Evolutionary conservation across 176 grass and related monocot species (phyloP).

Genomic region (Oryza glumipatula): DNA sequence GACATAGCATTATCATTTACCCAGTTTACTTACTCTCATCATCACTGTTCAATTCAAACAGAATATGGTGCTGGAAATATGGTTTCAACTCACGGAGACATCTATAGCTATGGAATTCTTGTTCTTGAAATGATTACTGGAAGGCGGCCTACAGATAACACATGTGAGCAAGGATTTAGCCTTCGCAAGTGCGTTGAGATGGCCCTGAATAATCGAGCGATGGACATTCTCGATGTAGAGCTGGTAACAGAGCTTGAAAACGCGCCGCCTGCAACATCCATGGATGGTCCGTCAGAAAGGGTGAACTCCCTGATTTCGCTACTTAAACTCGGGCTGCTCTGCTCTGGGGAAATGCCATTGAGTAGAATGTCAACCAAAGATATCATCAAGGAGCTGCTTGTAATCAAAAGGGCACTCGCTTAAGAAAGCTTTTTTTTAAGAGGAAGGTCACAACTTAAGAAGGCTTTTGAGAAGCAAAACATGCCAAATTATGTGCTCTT

Average conservation of each 20-base stretch:
- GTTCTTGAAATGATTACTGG: constrained; percentile 43
- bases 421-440: no score
- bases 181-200: constrained; percentile 17
- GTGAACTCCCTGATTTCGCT: background rate
- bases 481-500: background rate
- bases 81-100: constrained; percentile 42
- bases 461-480: background rate
- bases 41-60: background rate
- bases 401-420: background rate
- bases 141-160: constrained; percentile 33
- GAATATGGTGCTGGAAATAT: constrained; percentile 38
- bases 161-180: constrained; percentile 18
- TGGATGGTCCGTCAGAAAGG: background rate
- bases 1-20: no score
- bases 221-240: background rate
- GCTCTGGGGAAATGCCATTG: constrained; percentile 34
- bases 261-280: background rate
- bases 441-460: background rate
- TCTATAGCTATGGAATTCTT: constrained; percentile 50
- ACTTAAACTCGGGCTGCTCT: constrained; percentile 36
- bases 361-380: constrained; percentile 9
- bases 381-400: constrained; percentile 39
- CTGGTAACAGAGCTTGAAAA: background rate
- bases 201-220: background rate
- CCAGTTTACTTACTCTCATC: no score